A percentile compares a stretch with the other conserved stretches of the same genome.
These are phyloP conservation scores for Mallotus repandus DNA, from an alignment of 441 rosid species.

Conservation along the genomic window DNA sequence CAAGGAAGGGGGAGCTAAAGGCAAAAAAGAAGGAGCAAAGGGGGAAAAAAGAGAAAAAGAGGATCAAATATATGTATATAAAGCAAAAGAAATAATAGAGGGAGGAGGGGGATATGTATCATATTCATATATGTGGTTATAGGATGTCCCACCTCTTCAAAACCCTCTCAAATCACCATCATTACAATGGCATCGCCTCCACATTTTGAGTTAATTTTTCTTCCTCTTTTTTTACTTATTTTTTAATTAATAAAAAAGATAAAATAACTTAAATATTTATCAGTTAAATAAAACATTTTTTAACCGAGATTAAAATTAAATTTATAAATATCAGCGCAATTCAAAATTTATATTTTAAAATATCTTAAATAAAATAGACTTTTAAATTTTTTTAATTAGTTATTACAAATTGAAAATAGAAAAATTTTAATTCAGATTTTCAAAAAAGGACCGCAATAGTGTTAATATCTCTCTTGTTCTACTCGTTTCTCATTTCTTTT, in stretches of 20 bases:
- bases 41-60: background rate
- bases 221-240: background rate
- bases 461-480: no score
- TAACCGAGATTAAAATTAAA: no score
- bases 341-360: no score
- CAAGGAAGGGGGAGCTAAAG: background rate
- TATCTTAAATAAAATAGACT: no score
- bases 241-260: background rate
- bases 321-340: no score
- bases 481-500: background rate
- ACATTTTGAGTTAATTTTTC: background rate
- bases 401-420: no score
- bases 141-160: conserved; percentile 17
- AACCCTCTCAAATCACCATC: conserved; percentile 29
- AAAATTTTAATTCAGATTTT: no score
- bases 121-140: no score
- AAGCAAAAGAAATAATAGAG: conserved; percentile 14
- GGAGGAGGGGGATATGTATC: background rate
- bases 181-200: conserved; percentile 17
- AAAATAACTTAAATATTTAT: no score
- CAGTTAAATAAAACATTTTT: no score
- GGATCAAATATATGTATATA: background rate
- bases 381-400: no score
- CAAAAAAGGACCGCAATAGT: no score
- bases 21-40: background rate